These are phyloP conservation scores for Tagetes patula DNA, from an alignment of 129 eudicot genomes.

Conservation along the genomic window DNA sequence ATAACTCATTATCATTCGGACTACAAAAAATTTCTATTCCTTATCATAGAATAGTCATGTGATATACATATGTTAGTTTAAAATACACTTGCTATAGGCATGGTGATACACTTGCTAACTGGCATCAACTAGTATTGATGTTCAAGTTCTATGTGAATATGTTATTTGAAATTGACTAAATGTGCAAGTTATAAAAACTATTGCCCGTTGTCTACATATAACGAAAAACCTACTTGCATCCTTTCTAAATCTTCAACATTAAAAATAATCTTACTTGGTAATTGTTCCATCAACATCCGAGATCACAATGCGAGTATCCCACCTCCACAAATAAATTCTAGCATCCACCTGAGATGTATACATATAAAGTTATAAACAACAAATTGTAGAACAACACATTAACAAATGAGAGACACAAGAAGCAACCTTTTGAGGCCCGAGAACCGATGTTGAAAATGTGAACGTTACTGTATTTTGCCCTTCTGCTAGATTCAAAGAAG, in stretches of 20 bases:
- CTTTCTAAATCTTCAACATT: not conserved
- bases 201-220: not conserved
- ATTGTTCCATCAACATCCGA: conserved; percentile 99
- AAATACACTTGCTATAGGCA: not conserved
- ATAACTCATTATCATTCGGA: not conserved
- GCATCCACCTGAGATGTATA: conserved; percentile 81
- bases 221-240: not conserved
- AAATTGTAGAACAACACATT: not conserved
- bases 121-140: not conserved
- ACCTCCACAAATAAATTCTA: conserved; percentile 85
- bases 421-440: conserved; percentile 84
- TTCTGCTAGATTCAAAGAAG: conserved; percentile 76
- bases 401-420: conserved; percentile 20
- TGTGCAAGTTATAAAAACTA: not conserved
- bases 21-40: not conserved
- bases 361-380: conserved; percentile 4
- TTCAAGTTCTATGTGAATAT: not conserved
- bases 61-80: not conserved
- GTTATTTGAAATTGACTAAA: not conserved
- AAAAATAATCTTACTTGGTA: conserved; percentile 59
- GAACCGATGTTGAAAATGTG: conserved; percentile 79
- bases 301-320: conserved; percentile 88
- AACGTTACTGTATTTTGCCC: conserved; percentile 74
- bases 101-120: not conserved
- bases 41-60: not conserved